Evolutionary conservation across 1,139 yeast genomes (phyloP).

Genomic region (Magnusiomyces suaveolens): DNA sequence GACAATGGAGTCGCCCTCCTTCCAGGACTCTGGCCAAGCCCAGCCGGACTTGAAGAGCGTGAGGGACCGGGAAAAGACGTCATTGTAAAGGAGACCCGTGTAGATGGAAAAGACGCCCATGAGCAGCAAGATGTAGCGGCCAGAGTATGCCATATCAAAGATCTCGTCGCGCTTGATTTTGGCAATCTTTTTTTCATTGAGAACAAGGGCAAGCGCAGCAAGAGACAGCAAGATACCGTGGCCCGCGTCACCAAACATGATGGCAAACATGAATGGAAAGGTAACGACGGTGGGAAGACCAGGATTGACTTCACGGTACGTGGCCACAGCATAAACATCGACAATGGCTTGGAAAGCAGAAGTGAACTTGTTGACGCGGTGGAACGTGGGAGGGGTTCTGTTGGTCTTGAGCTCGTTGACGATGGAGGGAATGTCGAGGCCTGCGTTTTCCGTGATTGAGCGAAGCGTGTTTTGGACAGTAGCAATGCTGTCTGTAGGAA

Average conservation of each 20-base stretch:
- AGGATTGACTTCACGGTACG: slow-evolving; percentile 92
- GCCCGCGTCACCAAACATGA: slow-evolving; percentile 98
- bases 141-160: slow-evolving; percentile 90
- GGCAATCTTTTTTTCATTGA: slow-evolving; percentile 56
- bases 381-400: slow-evolving; percentile 87
- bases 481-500: slow-evolving; percentile 50
- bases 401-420: slow-evolving; percentile 74
- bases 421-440: slow-evolving; percentile 55
- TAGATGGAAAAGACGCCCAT: slow-evolving; percentile 93
- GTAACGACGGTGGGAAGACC: slow-evolving; percentile 91
- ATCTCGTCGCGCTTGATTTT: slow-evolving; percentile 76
- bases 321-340: slow-evolving; percentile 91
- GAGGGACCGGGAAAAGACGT: slow-evolving; percentile 83
- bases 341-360: slow-evolving; percentile 84
- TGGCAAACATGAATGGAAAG: slow-evolving; percentile 97
- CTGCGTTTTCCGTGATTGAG: slow-evolving; percentile 45
- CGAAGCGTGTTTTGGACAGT: slow-evolving; percentile 41
- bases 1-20: slow-evolving; percentile 49
- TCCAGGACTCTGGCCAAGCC: slow-evolving; percentile 75
- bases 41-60: slow-evolving; percentile 80
- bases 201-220: slow-evolving; percentile 61
- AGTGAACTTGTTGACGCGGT: slow-evolving; percentile 84
- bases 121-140: slow-evolving; percentile 76
- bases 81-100: slow-evolving; percentile 90
- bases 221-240: slow-evolving; percentile 77